Base-by-base conservation (phyloP, 108 stramenopile genomes). In the Mayamaea pseudoterrestris region DNA sequence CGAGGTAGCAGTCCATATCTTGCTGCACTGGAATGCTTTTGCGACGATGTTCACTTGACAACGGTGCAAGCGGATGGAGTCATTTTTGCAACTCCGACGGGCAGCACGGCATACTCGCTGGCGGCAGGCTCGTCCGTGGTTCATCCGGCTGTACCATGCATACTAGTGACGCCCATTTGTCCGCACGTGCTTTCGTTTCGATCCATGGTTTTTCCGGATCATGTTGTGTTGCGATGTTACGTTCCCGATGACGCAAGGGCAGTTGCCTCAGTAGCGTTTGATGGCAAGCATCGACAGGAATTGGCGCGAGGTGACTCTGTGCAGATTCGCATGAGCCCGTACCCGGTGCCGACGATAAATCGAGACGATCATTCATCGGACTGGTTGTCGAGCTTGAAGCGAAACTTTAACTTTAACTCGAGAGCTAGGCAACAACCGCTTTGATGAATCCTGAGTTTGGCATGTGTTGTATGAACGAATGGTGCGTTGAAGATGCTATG, bases 31-130 rank as follows among this genome's bases (percentile, higher is more conserved):
- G 93, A 96, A 61, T 80, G 80, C 46, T 95, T 82, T 66, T 86
- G 85, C 47, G 93, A 97, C 55, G 78, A 87, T 57, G 74, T 71
- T 3, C 90, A 87, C 49, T 61, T 98, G 12, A 96, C 97, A 5
- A 95, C 94, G 4, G 93, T 96, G 1, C 93, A 95, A 61, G 97
- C 93, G 5, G 97, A 98, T 60, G 97, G 97, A 5, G 60, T 98
- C 35, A 96, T 96, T 20, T 83, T 96, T 63, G 73, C 90, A 30
- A 96, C 94, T 7, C 97, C 97, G 12, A 96, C 94, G 0, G 97
- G 97, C 2, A 88, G 85, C 18, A 98, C 97, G 1, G 97, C 97
- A 0, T 98, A 98, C 58, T 79, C 76, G 43, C 82, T 98, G 83
- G 74, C 93, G 13, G 97, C 97, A 12, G 97, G 97, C 1, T 93